Conservation (phyloP, 106 monocot species). For the Allium fistulosum region DNA sequence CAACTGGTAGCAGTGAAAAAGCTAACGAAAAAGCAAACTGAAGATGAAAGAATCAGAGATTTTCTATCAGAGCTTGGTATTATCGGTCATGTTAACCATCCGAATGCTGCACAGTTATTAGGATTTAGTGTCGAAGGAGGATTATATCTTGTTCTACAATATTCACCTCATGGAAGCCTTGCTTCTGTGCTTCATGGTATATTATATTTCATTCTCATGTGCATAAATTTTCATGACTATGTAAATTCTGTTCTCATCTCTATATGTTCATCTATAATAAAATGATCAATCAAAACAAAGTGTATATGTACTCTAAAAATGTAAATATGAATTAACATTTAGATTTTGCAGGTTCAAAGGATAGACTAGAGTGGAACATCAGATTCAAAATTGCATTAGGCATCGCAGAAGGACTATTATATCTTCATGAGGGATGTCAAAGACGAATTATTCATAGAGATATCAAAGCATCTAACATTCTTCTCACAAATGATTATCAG, state of each 20-base stretch:
- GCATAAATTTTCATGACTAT: not conserved
- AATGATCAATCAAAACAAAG: too few relatives aligned
- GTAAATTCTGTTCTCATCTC: not conserved
- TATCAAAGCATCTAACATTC: constrained; percentile 94
- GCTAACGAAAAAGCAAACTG: constrained; percentile 51
- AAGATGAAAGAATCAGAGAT: constrained; percentile 66
- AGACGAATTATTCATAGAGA: constrained; percentile 94
- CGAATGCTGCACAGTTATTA: constrained; percentile 81
- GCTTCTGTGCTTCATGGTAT: constrained; percentile 91
- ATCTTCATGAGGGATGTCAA: constrained; percentile 90
- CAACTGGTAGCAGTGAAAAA: constrained; percentile 88
- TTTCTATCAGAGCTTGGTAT: constrained; percentile 93
- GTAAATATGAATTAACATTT: too few relatives aligned
- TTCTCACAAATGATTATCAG: constrained; percentile 74
- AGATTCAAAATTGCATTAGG: constrained; percentile 84
- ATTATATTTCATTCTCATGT: not conserved
- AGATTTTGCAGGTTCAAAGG: constrained; percentile 48
- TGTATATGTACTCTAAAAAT: too few relatives aligned
- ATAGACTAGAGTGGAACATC: constrained; percentile 54
- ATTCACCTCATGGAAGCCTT: constrained; percentile 93
- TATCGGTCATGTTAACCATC: constrained; percentile 91
- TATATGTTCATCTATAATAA: too few relatives aligned
- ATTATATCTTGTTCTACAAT: constrained; percentile 75
- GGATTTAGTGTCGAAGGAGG: constrained; percentile 89
- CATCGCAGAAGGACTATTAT: constrained; percentile 78